Base-by-base conservation (phyloP, 2,329 filamentous ascomycete genomes). In the Hirsutella thompsonii region DNA sequence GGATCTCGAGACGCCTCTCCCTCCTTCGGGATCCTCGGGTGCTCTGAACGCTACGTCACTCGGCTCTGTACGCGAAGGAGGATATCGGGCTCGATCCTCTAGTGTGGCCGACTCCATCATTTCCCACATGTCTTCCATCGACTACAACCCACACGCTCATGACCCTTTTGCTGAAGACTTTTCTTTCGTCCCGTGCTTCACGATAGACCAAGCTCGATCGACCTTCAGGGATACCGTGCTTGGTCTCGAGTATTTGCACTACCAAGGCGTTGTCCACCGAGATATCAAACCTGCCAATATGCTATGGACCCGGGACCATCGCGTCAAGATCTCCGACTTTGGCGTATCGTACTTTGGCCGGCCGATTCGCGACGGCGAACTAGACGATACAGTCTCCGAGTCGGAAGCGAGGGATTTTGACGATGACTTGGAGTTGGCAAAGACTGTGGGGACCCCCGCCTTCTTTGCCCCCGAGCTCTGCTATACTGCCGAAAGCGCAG, bases 391-490 rank as follows among this genome's bases (percentile, higher is more conserved):
- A 45, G 79, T 68, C 16, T 82, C 82, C 4, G 85, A 93, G 56
- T 85, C 81, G 1, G 89, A 95, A 58, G 83, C 85, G 10, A 79
- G 78, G 33, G 86, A 94, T 53, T 79, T 94, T 44, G 89, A 95
- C 51, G 87, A 95, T 56, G 89, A 94, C 47, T 78, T 94, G 45
- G 92, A 96, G 58, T 69, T 98, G n/a, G 90, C 92, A 45, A 96
- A 96, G 68, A 96, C 92, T 2, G 92, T 96, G 5, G 92, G 92
- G 40, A 98, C 92, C 0, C 92, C 92, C 5, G 92, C 90, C 1
- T 98, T 98, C 63, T 98, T 95, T 56, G 92, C 92, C 2, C 92
- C 92, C 4, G 92, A 98, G 59, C 72, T 98, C 30, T 98, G 92
- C 63, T 92, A 89, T 57, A 93, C 86, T 46, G 62, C 79, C 20